These are phyloP conservation scores for Kondoa malvinella DNA, from an alignment of 768 basidiomycete species.

Conservation along the genomic window DNA sequence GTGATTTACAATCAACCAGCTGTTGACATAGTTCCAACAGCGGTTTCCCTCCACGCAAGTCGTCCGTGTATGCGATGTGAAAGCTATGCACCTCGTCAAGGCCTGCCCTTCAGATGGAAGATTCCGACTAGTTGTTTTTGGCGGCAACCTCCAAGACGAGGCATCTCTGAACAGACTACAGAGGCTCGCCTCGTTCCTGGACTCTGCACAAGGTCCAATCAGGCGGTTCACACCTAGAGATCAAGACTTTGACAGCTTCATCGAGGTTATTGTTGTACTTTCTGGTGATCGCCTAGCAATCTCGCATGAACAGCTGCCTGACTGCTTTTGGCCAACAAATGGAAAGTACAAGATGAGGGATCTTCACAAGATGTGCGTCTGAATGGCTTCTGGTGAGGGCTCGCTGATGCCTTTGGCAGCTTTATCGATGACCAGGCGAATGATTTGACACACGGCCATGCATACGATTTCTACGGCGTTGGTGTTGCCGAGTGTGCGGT, in stretches of 20 bases:
- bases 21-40: too few species aligned
- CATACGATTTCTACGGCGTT: background rate
- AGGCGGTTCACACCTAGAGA: background rate
- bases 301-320: background rate
- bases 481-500: background rate
- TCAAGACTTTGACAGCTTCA: background rate
- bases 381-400: background rate
- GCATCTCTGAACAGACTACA: background rate
- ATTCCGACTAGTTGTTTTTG: background rate
- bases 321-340: background rate
- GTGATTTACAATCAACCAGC: too few species aligned
- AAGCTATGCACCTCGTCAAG: background rate
- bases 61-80: background rate
- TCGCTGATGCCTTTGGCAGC: background rate
- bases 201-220: background rate
- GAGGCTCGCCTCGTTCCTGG: background rate
- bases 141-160: background rate
- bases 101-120: background rate
- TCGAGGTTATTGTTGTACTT: background rate
- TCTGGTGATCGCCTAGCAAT: background rate
- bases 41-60: background rate
- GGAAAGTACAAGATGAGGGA: background rate
- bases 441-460: background rate
- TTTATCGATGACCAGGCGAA: background rate
- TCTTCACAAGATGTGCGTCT: background rate